Conservation (phyloP, 176 grass and related monocot species). For the Elaeis guineensis region DNA sequence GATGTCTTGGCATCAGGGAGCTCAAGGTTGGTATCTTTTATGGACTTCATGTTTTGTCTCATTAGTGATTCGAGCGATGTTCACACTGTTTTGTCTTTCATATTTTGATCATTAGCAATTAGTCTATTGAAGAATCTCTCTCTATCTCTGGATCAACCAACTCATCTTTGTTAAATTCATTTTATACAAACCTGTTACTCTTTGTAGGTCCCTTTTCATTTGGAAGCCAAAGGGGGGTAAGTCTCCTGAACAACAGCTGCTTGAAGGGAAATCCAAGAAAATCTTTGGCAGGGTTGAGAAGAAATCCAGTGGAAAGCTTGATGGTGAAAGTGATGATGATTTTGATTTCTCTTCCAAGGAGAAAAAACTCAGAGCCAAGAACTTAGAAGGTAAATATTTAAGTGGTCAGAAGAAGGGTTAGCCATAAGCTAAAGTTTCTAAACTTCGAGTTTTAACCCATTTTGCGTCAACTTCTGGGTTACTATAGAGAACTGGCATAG, state of each 20-base stretch:
- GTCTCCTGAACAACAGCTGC: slow-evolving; percentile 25
- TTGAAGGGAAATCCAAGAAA: slow-evolving; percentile 45
- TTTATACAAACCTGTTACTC: background rate
- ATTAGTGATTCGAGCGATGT: no score
- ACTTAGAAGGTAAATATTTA: slow-evolving; percentile 29
- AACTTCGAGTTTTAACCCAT: no score
- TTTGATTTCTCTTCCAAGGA: slow-evolving; percentile 29
- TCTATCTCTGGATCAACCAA: background rate
- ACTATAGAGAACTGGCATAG: no score
- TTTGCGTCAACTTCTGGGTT: no score
- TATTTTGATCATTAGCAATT: no score
- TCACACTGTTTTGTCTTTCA: no score
- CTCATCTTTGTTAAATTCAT: background rate
- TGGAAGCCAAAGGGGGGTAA: slow-evolving; percentile 58
- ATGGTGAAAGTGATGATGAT: slow-evolving; percentile 42
- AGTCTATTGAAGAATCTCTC: no score
- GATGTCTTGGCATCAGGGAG: slow-evolving; percentile 77
- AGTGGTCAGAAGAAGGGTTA: slow-evolving; percentile 33
- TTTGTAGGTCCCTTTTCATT: slow-evolving; percentile 70
- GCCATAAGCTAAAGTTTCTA: slow-evolving; percentile 31
- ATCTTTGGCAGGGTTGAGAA: slow-evolving; percentile 46
- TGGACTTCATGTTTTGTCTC: no score
- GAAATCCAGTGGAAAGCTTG: slow-evolving; percentile 43
- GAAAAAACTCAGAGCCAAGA: slow-evolving; percentile 55
- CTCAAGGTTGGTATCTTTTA: slow-evolving; percentile 37